A percentile compares a stretch with the other conserved stretches of the same genome.
Conservation (phyloP, 2,329 filamentous ascomycete genomes). For the Raffaelea albimanens region DNA sequence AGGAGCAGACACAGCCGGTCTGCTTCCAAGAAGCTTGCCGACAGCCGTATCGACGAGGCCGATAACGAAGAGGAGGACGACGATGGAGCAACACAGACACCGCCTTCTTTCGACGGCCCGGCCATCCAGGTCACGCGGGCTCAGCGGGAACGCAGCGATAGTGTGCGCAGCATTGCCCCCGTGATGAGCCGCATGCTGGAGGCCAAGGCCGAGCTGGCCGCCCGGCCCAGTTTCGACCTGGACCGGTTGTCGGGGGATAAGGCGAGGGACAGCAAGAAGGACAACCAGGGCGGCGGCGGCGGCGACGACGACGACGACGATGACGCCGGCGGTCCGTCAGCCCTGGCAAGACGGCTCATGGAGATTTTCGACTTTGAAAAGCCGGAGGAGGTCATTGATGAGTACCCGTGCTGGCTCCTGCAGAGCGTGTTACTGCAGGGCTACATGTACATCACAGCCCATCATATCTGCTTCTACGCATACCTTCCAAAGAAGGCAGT, state of each 20-base stretch:
- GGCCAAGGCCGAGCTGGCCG: slow-evolving; percentile 53
- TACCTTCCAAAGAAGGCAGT: slow-evolving; percentile 91
- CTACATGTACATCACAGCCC: slow-evolving; percentile 89
- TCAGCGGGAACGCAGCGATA: slow-evolving; percentile 21
- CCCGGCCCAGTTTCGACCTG: slow-evolving; percentile 48
- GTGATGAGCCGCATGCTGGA: slow-evolving; percentile 73
- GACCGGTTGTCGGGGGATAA: slow-evolving; percentile 34
- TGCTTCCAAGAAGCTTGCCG: slow-evolving; percentile 1
- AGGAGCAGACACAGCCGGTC: slow-evolving; percentile 13
- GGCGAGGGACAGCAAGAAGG: slow-evolving; percentile 8
- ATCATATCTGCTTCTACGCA: slow-evolving; percentile 93
- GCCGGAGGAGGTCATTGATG: slow-evolving; percentile 77
- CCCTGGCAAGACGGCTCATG: slow-evolving; percentile 62
- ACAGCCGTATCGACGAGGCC: slow-evolving; percentile 18
- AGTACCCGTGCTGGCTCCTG: slow-evolving; percentile 89
- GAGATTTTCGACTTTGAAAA: slow-evolving; percentile 79
- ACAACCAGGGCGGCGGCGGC: background rate
- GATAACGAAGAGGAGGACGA: slow-evolving; percentile 20
- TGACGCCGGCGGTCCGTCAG: slow-evolving; percentile 37
- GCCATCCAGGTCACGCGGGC: slow-evolving; percentile 18
- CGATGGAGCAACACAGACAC: background rate
- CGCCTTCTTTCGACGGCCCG: slow-evolving; percentile 11
- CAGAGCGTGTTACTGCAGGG: slow-evolving; percentile 89
- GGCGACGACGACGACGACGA: slow-evolving; percentile 14
- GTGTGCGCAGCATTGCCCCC: slow-evolving; percentile 43